phyloP scores from a whole-genome alignment of 805 yeast genomes.

The Candida schatavii region DNA sequence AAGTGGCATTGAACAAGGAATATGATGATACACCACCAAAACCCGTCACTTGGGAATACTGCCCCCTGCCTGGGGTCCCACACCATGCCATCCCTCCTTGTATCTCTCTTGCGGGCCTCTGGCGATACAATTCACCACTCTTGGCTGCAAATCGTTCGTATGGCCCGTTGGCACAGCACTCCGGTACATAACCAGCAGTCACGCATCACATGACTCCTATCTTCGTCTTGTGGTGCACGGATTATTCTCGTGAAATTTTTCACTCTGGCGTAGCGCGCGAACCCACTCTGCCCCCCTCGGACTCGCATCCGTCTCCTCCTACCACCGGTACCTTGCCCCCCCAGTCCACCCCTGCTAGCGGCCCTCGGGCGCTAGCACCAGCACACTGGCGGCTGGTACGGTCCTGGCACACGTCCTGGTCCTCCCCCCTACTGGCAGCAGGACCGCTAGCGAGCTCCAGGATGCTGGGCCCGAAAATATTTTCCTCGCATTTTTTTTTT shows the following conservation, averaged over 20 bases:
- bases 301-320: not conserved
- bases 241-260: not conserved
- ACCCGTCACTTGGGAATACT: no score
- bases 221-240: conserved; percentile 2
- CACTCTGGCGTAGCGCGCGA: not conserved
- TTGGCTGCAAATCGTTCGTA: no score
- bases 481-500: conserved; percentile 11
- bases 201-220: conserved; percentile 1
- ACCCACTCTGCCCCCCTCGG: not conserved
- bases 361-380: not conserved
- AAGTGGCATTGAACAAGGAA: no score
- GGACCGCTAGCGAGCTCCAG: no score
- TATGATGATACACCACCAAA: no score
- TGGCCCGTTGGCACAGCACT: no score
- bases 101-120: not conserved
- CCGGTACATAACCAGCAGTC: not conserved
- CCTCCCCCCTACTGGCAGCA: not conserved
- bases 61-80: not conserved
- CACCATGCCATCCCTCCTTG: not conserved
- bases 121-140: no score
- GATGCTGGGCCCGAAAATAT: conserved; percentile 2
- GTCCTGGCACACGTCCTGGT: not conserved
- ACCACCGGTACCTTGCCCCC: not conserved
- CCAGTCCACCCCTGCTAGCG: not conserved
- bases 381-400: not conserved